Conservation (phyloP, 2,329 filamentous ascomycete species). For the Diaporthe vexans region DNA sequence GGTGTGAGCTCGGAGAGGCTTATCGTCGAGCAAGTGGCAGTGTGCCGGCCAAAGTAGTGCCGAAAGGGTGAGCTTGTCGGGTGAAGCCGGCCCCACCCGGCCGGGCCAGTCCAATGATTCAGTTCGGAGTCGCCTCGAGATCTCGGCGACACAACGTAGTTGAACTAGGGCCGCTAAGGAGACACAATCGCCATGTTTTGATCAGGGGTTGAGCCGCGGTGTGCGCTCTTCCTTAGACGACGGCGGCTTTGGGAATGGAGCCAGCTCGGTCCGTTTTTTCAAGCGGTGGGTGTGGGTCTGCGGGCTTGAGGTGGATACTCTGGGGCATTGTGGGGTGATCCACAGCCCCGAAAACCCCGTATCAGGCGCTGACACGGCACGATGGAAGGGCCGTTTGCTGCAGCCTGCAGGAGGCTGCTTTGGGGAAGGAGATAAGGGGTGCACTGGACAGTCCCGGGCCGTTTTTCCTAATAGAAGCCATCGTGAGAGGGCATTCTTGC, state of each 20-base stretch:
- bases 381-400: constrained; percentile 22
- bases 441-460: constrained; percentile 34
- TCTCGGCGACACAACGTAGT: constrained; percentile 4
- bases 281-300: constrained; percentile 40
- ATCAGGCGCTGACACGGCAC: constrained; percentile 37
- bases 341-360: constrained; percentile 37
- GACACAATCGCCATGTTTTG: constrained; percentile 15
- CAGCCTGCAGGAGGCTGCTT: constrained; percentile 36
- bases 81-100: constrained; percentile 35
- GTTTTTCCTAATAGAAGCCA: constrained; percentile 25
- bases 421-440: constrained; percentile 28
- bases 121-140: background rate
- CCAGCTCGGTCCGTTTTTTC: constrained; percentile 41
- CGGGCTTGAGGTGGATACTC: constrained; percentile 34
- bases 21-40: constrained; percentile 28
- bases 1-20: background rate
- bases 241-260: constrained; percentile 26
- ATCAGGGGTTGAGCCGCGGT: constrained; percentile 34
- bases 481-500: constrained; percentile 6
- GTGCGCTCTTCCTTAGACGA: constrained; percentile 23
- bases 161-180: constrained; percentile 31
- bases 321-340: constrained; percentile 36
- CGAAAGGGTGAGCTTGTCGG: constrained; percentile 32
- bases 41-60: constrained; percentile 19
- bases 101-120: constrained; percentile 22